Evolutionary conservation across 192 early-diverging fungal genomes (phyloP).

Genomic region (Phycomyces blakesleeanus): DNA sequence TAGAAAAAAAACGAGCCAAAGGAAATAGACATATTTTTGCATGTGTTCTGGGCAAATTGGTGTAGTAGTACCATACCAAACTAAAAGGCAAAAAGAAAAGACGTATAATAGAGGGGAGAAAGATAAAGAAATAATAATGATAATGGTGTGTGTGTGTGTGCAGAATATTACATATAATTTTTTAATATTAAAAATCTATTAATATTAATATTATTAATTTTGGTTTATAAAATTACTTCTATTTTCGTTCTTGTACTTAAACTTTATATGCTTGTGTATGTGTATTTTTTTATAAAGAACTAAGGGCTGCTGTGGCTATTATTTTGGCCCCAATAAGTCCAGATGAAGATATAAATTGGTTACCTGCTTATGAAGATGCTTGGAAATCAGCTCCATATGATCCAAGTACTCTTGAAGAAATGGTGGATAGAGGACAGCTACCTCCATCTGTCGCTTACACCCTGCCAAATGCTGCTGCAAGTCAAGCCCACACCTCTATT

Average conservation of each 20-base stretch:
- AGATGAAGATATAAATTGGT: conserved; percentile 18
- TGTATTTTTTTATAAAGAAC: conserved; percentile 24
- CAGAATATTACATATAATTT: no score
- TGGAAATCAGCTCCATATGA: conserved; percentile 30
- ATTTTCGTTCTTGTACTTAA: no score
- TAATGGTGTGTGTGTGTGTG: no score
- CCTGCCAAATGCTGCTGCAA: conserved; percentile 28
- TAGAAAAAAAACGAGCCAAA: no score
- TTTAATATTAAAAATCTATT: no score
- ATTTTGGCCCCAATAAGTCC: conserved; percentile 28
- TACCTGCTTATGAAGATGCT: conserved; percentile 34
- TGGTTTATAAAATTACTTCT: not conserved
- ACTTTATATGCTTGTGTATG: no score
- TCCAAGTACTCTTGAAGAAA: conserved; percentile 13
- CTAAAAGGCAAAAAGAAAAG: no score
- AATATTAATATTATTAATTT: not conserved
- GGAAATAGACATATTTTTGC: no score
- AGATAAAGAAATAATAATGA: no score
- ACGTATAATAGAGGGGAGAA: no score
- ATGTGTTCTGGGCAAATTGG: no score
- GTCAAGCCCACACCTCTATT: not conserved
- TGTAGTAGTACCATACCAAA: no score
- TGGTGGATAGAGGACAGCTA: conserved; percentile 17
- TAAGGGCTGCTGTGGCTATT: conserved; percentile 30
- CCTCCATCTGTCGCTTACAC: conserved; percentile 21